Base-by-base conservation (phyloP, 345 rosid genomes). In the Sonneratia caseolaris region DNA sequence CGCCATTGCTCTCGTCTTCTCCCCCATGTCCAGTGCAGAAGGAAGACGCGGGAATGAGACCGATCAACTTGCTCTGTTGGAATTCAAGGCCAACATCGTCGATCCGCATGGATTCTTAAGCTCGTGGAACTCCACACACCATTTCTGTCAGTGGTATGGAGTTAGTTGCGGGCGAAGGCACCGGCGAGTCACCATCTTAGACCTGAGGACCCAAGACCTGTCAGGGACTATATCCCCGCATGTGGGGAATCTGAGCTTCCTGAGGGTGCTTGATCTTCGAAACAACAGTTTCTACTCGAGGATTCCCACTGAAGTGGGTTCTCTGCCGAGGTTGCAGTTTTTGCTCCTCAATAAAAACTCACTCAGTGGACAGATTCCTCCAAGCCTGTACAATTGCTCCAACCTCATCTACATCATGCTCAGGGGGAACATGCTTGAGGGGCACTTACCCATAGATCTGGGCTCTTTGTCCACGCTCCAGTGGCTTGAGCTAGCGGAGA, bases 391-490 rank as follows among this genome's bases (percentile, higher is more conserved):
- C 15, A 16, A 4, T 18, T 55, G 59, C 59, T 55, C 59, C 4
- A 55, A 21, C 18, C 59, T 55, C 59, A 22, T 55, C 59, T 2
- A 2, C 22, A 18, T 55, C 59, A 7, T 3, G 3, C 59, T 18
- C 5, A 5, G 18, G 15, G 15, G 7, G 22, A 55, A 55, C 59
- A 55, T 55, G 59, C 59, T 55, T 55, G 59, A 55, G 18, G 59
- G 59, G 59, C 15, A 55, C 59, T 55, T 55, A 55, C 59, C 22
- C 8, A 2, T 22, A 3, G 24, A 55, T 55, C n/a, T 55, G 16
- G 59, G 59, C 59, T 55, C n/a, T 18, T 55, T 55, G 59, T 55
- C 22, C 59, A 66, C 90, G 69, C 70, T 67, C 70, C 13, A 8
- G 7, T 16, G 0, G 10, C 48, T 66, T 7, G 1, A 0, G 0